phyloP scores from a whole-genome alignment of 495 filamentous ascomycete genomes.

The Lasiosphaeria miniovina region DNA sequence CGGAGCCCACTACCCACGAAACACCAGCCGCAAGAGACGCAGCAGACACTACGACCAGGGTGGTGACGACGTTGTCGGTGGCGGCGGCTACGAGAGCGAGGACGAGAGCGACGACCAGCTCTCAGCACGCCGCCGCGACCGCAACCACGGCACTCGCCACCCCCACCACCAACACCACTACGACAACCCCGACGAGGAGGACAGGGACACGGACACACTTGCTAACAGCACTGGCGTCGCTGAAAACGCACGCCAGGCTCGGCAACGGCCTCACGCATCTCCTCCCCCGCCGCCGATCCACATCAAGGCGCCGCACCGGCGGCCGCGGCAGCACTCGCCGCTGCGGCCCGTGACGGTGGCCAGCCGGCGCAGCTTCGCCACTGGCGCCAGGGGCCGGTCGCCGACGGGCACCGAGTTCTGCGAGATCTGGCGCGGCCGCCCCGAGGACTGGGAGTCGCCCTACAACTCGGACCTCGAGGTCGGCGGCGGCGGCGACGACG shows the following conservation, averaged over 20 bases:
- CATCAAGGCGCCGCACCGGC: neutral
- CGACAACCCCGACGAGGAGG: too few relatives aligned
- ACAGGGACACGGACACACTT: neutral
- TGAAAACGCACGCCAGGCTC: too few relatives aligned
- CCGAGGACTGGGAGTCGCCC: slow-evolving; percentile 33
- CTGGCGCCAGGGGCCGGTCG: slow-evolving; percentile 4
- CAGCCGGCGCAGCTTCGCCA: slow-evolving; percentile 16
- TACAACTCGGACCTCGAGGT: slow-evolving; percentile 10
- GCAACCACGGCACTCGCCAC: neutral
- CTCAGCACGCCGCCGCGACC: neutral
- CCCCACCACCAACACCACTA: neutral
- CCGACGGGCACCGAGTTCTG: slow-evolving; percentile 23
- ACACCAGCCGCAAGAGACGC: neutral
- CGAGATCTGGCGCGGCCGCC: slow-evolving; percentile 29
- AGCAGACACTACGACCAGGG: slow-evolving; percentile 1
- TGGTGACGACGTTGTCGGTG: slow-evolving; percentile 4
- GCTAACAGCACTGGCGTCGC: neutral
- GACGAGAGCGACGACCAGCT: slow-evolving; percentile 10
- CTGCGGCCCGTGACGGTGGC: slow-evolving; percentile 6
- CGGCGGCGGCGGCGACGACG: neutral
- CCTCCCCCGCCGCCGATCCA: neutral
- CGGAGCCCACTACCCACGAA: slow-evolving; percentile 4
- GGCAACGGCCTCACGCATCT: neutral
- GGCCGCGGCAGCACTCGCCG: neutral
- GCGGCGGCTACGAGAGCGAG: slow-evolving; percentile 18